These are phyloP conservation scores for Candida anglica DNA, from an alignment of 805 yeast species.

Conservation along the genomic window DNA sequence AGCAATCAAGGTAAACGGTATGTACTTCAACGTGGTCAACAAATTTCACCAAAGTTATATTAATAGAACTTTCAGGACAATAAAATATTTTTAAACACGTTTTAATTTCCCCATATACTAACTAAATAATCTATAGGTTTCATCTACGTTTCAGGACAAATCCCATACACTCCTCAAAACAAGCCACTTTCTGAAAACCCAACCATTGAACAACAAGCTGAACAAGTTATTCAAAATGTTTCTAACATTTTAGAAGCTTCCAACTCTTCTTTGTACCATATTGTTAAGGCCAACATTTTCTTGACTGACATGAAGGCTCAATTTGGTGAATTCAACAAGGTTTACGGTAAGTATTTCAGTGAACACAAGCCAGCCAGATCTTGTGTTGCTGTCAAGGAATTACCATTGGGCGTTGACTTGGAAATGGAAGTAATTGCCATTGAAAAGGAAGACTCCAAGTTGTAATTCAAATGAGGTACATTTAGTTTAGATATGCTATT, in stretches of 20 bases:
- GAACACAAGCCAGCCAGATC: constrained; percentile 93
- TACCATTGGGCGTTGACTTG: constrained; percentile 83
- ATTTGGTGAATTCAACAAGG: constrained; percentile 82
- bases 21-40: constrained; percentile 15
- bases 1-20: constrained; percentile 82
- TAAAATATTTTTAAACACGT: no score
- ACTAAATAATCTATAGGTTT: constrained; percentile 52
- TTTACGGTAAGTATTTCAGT: constrained; percentile 73
- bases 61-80: no score
- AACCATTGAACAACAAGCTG: constrained; percentile 70
- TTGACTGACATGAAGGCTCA: constrained; percentile 79
- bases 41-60: neutral
- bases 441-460: constrained; percentile 43
- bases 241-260: constrained; percentile 75
- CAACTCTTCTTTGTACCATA: constrained; percentile 76
- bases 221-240: constrained; percentile 67
- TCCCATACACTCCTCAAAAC: constrained; percentile 82
- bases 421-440: constrained; percentile 93
- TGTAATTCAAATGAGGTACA: constrained; percentile 15
- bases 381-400: constrained; percentile 89
- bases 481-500: no score
- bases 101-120: neutral
- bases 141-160: constrained; percentile 91
- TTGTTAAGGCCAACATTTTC: constrained; percentile 86
- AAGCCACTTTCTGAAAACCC: constrained; percentile 68